Evolutionary conservation across 1,139 yeast genomes (phyloP), one percentile per base, ranked within the genome.

Genomic region (Groenewaldozyma auringiensis): DNA sequence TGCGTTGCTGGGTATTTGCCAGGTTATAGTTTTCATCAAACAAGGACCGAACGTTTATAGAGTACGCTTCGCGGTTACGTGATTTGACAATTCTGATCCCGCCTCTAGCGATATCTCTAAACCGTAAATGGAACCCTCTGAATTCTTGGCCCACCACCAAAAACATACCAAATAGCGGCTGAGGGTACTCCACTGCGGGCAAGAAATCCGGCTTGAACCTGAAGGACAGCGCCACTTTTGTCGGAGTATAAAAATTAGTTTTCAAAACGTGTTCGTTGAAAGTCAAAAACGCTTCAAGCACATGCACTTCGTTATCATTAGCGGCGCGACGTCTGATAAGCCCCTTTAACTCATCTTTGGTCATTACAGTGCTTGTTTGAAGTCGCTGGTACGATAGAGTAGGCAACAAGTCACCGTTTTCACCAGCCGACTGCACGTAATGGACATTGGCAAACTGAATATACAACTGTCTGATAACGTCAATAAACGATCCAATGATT

Each of bases 101-200:
- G 66, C 98, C 98, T 66, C 98, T 80, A 32, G 98, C 95, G 60
- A 92, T 89, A 67, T 92, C 97, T 65, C 96, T 81, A 71, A 92
- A 92, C 66, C 98, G 79, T 55, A 92, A 82, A 65, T 92, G 98
- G 83, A 92, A 92, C 31, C 97, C 98, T 64, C 96, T 78, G 69
- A 92, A 92, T 63, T 94, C 96, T 56, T 89, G 85, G 52, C 98
- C 98, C 50, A 92, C 96, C 48, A 89, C 84, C 58, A 92, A 81
- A 70, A 92, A 89, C 85, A 92, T 85, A 54, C 97, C 98, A 62
- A 70, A 92, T 49, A 96, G 94, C 49, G 82, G 83, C 57, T 87
- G 94, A 43, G 96, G 95, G 65, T 89, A 92, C 68, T 92, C 97
- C 20, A 80, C 68, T 47, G 66, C 65, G 42, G 97, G 96, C 66